A percentile compares a stretch with the other conserved stretches of the same genome.
Conservation (phyloP, 2,329 filamentous ascomycete species). For the Apiospora koreana region DNA sequence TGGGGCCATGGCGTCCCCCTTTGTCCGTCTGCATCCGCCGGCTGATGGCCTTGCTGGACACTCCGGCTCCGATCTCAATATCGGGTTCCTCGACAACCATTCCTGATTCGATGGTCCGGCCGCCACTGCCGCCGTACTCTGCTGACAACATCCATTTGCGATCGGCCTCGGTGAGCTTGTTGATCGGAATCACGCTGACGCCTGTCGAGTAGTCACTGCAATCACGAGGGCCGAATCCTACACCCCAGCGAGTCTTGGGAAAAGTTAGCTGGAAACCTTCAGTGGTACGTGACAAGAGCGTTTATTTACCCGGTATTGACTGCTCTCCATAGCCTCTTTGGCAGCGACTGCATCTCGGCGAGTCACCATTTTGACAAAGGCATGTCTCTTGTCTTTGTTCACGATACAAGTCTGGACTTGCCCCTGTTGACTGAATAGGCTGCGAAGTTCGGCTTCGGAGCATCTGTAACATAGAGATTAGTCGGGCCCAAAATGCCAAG, state of each 20-base stretch:
- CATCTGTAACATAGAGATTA: constrained; percentile 46
- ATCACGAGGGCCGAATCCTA: constrained; percentile 94
- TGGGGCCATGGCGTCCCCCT: constrained; percentile 64
- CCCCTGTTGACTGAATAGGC: constrained; percentile 79
- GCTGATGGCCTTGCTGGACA: constrained; percentile 86
- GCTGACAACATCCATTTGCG: constrained; percentile 96
- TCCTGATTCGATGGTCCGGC: constrained; percentile 74
- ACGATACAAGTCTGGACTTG: constrained; percentile 96
- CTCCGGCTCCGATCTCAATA: constrained; percentile 96
- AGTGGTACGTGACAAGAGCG: background rate
- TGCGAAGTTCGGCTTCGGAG: constrained; percentile 78
- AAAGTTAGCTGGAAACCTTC: background rate
- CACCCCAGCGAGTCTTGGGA: constrained; percentile 86
- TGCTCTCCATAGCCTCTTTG: constrained; percentile 84
- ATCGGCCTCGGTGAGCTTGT: constrained; percentile 91
- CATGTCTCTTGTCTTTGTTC: constrained; percentile 96
- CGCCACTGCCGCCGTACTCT: constrained; percentile 90
- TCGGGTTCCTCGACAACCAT: constrained; percentile 96
- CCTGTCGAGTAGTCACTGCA: constrained; percentile 95
- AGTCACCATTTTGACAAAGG: constrained; percentile 97
- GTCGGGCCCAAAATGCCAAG: constrained; percentile 12
- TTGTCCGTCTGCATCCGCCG: constrained; percentile 70
- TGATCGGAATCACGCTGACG: constrained; percentile 89
- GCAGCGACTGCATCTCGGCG: constrained; percentile 82
- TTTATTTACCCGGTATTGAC: constrained; percentile 67